A percentile compares a stretch with the other conserved stretches of the same genome.
These are phyloP conservation scores for Panus rudis DNA, from an alignment of 768 basidiomycete genomes.

Conservation along the genomic window DNA sequence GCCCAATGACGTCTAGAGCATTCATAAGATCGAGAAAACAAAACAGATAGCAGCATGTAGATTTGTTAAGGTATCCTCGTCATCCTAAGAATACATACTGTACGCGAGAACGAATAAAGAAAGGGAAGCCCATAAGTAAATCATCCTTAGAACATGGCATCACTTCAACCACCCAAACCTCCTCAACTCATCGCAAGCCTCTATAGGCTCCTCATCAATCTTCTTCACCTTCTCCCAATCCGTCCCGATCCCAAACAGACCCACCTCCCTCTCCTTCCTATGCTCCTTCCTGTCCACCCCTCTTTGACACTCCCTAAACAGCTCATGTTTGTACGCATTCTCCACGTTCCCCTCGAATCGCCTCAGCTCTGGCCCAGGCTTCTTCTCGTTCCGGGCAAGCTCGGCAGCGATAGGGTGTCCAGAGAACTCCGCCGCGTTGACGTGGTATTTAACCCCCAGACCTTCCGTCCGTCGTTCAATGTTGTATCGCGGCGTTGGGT, in stretches of 20 bases:
- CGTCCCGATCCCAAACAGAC: constrained; percentile 86
- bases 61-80: too few relatives aligned
- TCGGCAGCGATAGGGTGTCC: constrained; percentile 77
- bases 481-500: constrained; percentile 51
- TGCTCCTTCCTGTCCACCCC: constrained; percentile 63
- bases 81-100: background rate
- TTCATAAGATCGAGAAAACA: too few relatives aligned
- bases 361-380: constrained; percentile 31
- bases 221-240: constrained; percentile 84
- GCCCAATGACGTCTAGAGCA: too few relatives aligned
- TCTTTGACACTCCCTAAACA: constrained; percentile 67
- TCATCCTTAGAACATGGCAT: background rate
- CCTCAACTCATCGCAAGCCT: constrained; percentile 74
- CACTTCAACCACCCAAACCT: constrained; percentile 48
- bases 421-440: constrained; percentile 70
- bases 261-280: constrained; percentile 68
- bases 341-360: constrained; percentile 80
- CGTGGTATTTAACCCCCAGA: constrained; percentile 75
- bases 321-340: constrained; percentile 58
- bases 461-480: constrained; percentile 64
- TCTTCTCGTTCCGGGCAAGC: constrained; percentile 36
- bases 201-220: constrained; percentile 64
- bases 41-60: too few relatives aligned
- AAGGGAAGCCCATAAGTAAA: constrained; percentile 3
- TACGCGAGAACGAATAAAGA: background rate